Evolutionary conservation across 169 alveolate genomes (phyloP), one percentile per base, ranked within the genome.

Genomic region (Cryptosporidium meleagridis): DNA sequence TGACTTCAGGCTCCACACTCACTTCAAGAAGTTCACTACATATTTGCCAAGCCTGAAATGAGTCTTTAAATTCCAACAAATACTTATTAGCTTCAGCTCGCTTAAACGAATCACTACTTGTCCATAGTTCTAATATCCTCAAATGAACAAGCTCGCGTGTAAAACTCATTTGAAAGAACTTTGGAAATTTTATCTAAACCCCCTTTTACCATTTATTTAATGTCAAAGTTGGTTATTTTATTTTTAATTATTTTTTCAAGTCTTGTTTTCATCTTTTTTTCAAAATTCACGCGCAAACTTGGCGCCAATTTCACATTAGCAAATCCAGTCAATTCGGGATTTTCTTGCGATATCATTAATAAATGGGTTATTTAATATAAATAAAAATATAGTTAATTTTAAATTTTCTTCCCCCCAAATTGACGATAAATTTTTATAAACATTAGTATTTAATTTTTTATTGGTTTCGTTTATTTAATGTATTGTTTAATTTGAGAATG

Each of bases 41-140:
- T 59, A 80, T 33, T 41, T 80, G 69, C 89, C 89, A 80, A 62
- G 89, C 89, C 18, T 62, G 75, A 37, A 26, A 26, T 29, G 89
- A 80, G 21, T 59, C 89, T 29, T 80, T 69, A 48, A 80, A 80
- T 29, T 80, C 75, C 67, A 80, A 29, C 33, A 80, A 80, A 65
- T 80, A 80, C 55, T 48, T 80, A 31, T 80, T 80, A 5, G 89
- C 89, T 14, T 80, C 89, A n/a, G 89, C 44, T 23, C 89, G 73
- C 14, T 44, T 65, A 8, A 21, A n/a, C 37, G 75, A 80, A 62
- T 80, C 89, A 31, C 6, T 33, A 23, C 89, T 80, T 41, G 80
- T 65, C 89, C 89, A 80, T 21, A 80, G 65, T 80, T 80, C 80
- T 51, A 23, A 35, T 26, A 80, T 65, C 45, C 26, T 58, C 23